Evolutionary conservation across 2,329 filamentous ascomycete genomes (phyloP), one percentile per base, ranked within the genome.

Genomic region (Fusarium sp.): DNA sequence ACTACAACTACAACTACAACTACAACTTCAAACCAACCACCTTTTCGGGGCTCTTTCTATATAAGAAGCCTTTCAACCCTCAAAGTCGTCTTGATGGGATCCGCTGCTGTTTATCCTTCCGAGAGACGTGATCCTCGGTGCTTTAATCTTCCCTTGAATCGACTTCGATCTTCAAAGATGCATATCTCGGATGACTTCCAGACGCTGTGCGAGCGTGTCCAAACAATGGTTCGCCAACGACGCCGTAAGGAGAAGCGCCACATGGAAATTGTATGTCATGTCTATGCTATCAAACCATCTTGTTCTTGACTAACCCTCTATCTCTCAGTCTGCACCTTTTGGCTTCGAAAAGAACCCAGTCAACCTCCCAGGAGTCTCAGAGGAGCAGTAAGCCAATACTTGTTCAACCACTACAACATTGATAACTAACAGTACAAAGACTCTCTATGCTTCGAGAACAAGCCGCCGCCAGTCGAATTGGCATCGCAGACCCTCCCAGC

Each of bases 261-360:
- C n/a, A 66, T 86, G 20, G 82, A 86, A 59, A 89, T 89, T 79
- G 87, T 88, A 78, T 70, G 86, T 77, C 47, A 78, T 70, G 86
- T 77, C 47, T 31, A 45, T 49, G 5, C 14, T 52, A 13, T 35
- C 20, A 6, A 15, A 17, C 13, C 9, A 24, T 12, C 18, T 33
- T 15, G 36, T 39, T 20, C n/a, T 51, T 47, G 56, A 66, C 81
- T 80, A 73, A 81, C 72, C 52, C 17, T 55, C n/a, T 47, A 24
- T n/a, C n/a, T 31, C 48, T n/a, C 68, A 90, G 89, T 90, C 88
- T 56, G 85, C 85, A 15, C 89, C 89, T 1, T 91, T 89, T 80
- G 84, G 90, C 79, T 87, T 90, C 77, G 87, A 87, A 78, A 86
- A 85, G 66, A 87, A 89, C 77, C 81, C 84, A n/a, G 82, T 87